phyloP scores from a whole-genome alignment of 177 flowering plant species.

The Vitis hybrid region DNA sequence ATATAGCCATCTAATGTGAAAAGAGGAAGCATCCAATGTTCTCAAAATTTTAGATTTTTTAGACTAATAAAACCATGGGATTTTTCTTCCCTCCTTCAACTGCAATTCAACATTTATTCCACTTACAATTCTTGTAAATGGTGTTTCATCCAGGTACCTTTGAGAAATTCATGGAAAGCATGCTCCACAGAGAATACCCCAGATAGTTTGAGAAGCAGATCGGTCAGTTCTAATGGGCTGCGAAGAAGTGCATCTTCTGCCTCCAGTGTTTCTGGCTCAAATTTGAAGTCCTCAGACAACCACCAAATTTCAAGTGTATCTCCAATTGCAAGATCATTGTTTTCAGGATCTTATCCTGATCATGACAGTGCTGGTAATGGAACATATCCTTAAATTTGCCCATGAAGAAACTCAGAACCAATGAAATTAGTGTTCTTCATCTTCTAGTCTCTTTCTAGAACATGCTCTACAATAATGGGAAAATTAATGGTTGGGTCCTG shows the following conservation, averaged over 20 bases:
- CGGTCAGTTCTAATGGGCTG: conserved; percentile 29
- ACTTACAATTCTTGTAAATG: no score
- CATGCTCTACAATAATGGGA: neutral
- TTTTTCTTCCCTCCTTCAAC: neutral
- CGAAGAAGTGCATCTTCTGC: conserved; percentile 38
- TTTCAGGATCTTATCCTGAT: conserved; percentile 26
- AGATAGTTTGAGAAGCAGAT: conserved; percentile 34
- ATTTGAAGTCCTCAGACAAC: conserved; percentile 18
- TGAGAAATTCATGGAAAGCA: conserved; percentile 35
- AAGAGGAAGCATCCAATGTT: no score
- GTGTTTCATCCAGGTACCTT: conserved; percentile 33
- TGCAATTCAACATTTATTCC: no score
- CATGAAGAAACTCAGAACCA: neutral
- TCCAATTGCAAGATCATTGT: conserved; percentile 38
- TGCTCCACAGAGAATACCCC: conserved; percentile 29
- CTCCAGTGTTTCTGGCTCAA: conserved; percentile 18
- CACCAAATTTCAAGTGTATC: conserved; percentile 30
- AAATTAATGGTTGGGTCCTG: neutral
- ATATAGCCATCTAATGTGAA: no score
- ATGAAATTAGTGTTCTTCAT: neutral
- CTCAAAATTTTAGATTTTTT: neutral
- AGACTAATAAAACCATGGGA: neutral
- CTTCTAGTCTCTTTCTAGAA: neutral
- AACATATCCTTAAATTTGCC: conserved; percentile 1
- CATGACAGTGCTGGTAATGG: conserved; percentile 21